Evolutionary conservation across 441 rosid genomes (phyloP).

Genomic region (Brassica balearica): DNA sequence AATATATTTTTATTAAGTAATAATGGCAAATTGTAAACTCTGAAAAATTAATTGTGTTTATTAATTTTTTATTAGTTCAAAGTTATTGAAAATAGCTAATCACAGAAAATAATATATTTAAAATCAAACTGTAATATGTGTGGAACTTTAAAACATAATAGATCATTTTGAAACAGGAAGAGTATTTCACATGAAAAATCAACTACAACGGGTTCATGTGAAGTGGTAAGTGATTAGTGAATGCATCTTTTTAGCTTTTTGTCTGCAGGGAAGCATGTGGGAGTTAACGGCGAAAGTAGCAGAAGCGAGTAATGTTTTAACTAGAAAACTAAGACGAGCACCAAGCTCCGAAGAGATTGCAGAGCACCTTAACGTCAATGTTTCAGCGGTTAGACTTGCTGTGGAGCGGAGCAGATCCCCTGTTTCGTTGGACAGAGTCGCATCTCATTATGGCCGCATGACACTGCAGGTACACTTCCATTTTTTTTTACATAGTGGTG

Average conservation of each 20-base stretch:
- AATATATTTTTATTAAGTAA: too few species aligned
- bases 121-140: too few species aligned
- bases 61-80: too few species aligned
- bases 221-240: conserved; percentile 57
- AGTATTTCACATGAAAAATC: too few species aligned
- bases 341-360: conserved; percentile 61
- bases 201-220: conserved; percentile 9
- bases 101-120: too few species aligned
- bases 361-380: conserved; percentile 47
- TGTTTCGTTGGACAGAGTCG: conserved; percentile 51
- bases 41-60: too few species aligned
- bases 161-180: too few species aligned
- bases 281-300: conserved; percentile 52
- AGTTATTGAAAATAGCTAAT: too few species aligned
- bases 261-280: conserved; percentile 60
- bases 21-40: too few species aligned
- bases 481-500: neutral
- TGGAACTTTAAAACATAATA: too few species aligned
- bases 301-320: conserved; percentile 50
- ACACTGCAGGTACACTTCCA: conserved; percentile 53
- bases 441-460: conserved; percentile 48
- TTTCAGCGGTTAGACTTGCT: conserved; percentile 56
- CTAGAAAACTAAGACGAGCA: conserved; percentile 43
- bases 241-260: conserved; percentile 56
- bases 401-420: conserved; percentile 49